Evolutionary conservation across 139 green algal species (phyloP), one percentile per base, ranked within the genome.

Genomic region (Nannochloris sp.): DNA sequence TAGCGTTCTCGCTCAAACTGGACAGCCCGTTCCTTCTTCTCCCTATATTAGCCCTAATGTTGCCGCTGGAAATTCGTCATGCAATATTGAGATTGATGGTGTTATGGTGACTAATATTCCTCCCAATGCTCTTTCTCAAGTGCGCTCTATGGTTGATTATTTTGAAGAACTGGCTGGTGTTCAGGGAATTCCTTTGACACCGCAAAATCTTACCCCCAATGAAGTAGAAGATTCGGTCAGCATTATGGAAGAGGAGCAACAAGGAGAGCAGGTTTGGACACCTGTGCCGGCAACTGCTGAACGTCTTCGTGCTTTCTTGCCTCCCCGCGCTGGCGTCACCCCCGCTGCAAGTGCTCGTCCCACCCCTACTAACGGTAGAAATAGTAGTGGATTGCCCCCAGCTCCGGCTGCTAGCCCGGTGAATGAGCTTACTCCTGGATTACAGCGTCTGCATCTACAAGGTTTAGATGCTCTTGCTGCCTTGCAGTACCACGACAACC

Each of bases 61-160:
- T n/a, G n/a, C n/a, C n/a, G n/a, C n/a, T n/a, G n/a, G n/a, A n/a
- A n/a, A n/a, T n/a, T n/a, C 42, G 19, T 27, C 42, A 19, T 51
- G 42, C 42, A 19, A 51, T 19, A 19, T 51, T 19, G 42, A 51
- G 19, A 19, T 51, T 19, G 42, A 51, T 19, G 59, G 45, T 19
- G 44, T 74, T 32, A 34, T 63, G 24, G 42, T 74, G 60, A 74
- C 67, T 2, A 36, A 74, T 23, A 59, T 74, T 4, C 67, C 67
- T 1, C 56, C 42, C 14, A 70, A 60, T 4, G 33, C 15, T 33
- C 14, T 61, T 14, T 13, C 15, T 4, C 65, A 68, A 46, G 67
- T 74, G 2, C 60, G 34, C 23, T 60, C 58, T 14, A 68, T 74
- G 67, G 67, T 74, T 13, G 42, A 63, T 14, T 74, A 68, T 47